Base-by-base conservation (phyloP, 1,284 basidiomycete genomes). In the Caloboletus firmus region DNA sequence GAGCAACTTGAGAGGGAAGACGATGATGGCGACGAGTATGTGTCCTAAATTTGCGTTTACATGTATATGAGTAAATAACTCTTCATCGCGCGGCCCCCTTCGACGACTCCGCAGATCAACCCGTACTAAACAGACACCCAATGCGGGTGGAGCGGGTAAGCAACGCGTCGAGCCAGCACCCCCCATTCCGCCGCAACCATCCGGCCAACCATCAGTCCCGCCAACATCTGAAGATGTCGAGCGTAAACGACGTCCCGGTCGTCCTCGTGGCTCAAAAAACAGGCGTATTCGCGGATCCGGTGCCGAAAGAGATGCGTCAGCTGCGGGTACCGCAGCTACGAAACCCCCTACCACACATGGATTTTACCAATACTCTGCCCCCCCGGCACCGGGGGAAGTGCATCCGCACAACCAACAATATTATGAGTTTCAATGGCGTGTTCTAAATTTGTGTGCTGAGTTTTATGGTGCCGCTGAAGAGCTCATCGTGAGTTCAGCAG, bases 381-480 rank as follows among this genome's bases (percentile, higher is more conserved):
- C 64, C 56, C 47, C 64, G 59, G 50, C 62, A 59, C 56, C 61
- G 59, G 56, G 68, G 67, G 78, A 86, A 58, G 77, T 83, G 35
- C 79, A 80, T 58, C 70, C 84, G 9, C 81, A 84, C 62, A 87
- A 88, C 64, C 84, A 89, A 59, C 82, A 85, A 62, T 90, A 89
- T 69, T 87, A 89, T 66, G 87, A 91, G 65, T 91, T 91, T 62
- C 88, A 91, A 66, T 91, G 89, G 88, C 80, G 87, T 48, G 83
- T 90, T 39, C 70, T 91, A 51, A 89, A 89, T 64, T 73, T 91
- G 36, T 91, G 89, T 68, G 83, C 85, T 2, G 89, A 91, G 65
- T 91, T 91, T 66, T 91, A 91, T 72, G 85, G 84, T 34, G 88
- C 89, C 8, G 89, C 89, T 17, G 89, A 90, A 67, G 89, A 91